Evolutionary conservation across 1,284 basidiomycete genomes (phyloP).

Genomic region (Ceratobasidium sp.): DNA sequence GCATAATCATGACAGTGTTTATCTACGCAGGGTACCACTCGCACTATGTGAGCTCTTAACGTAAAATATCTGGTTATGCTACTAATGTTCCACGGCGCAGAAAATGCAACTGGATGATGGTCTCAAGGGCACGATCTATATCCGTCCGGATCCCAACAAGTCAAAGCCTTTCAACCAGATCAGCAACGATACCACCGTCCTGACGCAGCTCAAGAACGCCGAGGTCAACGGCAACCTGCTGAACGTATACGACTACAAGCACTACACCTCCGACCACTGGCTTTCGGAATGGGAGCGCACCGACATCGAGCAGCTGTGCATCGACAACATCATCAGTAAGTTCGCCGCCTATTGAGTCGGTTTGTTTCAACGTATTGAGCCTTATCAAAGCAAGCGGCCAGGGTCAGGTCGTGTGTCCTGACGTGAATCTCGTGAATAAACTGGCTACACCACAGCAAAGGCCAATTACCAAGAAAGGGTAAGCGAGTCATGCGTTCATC

Average conservation of each 20-base stretch:
- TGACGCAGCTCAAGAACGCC: constrained; percentile 24
- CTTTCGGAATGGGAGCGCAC: constrained; percentile 40
- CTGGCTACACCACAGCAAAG: constrained; percentile 8
- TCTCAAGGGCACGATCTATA: constrained; percentile 32
- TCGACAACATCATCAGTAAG: constrained; percentile 41
- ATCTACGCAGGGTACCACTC: constrained; percentile 16
- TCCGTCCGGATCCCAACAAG: constrained; percentile 32
- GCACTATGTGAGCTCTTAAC: constrained; percentile 4
- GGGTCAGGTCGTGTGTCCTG: not conserved
- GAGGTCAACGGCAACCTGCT: constrained; percentile 25
- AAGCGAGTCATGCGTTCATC: not conserved
- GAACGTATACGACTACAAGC: constrained; percentile 39
- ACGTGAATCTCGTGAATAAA: constrained; percentile 9
- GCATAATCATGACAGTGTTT: not conserved
- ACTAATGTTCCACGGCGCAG: not conserved
- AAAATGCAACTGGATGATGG: constrained; percentile 39
- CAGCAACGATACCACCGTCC: constrained; percentile 7
- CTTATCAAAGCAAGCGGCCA: constrained; percentile 2
- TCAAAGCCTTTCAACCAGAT: constrained; percentile 40
- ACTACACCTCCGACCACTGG: constrained; percentile 39
- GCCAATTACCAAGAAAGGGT: constrained; percentile 31
- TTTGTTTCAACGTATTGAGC: too few relatives aligned
- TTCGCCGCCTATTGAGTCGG: too few relatives aligned
- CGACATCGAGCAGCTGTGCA: constrained; percentile 39
- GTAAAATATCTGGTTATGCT: not conserved